Conservation (phyloP, 2,329 filamentous ascomycete species). For the Ophiostoma populinum region DNA sequence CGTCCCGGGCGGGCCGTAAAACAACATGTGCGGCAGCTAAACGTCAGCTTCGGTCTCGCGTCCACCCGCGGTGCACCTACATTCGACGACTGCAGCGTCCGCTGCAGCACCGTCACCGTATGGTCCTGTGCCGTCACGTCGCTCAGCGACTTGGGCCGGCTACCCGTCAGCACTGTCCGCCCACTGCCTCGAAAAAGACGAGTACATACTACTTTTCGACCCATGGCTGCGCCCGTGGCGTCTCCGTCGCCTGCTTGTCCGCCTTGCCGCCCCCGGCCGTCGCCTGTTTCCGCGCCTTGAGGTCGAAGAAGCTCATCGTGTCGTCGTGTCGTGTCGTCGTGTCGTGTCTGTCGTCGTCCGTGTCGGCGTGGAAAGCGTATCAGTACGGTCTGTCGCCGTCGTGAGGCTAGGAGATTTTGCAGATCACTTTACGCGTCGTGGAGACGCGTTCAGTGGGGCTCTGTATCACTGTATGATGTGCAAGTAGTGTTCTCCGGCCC, state of each 20-base stretch:
- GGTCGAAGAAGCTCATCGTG: conserved; percentile 66
- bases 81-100: conserved; percentile 88
- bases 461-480: too few species aligned
- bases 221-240: conserved; percentile 68
- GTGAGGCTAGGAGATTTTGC: conserved; percentile 1
- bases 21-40: conserved; percentile 93
- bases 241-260: conserved; percentile 44
- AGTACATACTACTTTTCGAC: conserved; percentile 85
- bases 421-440: conserved; percentile 11
- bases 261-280: conserved; percentile 47
- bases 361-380: too few species aligned
- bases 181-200: background rate
- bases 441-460: conserved; percentile 5
- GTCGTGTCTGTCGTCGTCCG: background rate
- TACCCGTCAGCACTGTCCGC: conserved; percentile 26
- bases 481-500: too few species aligned
- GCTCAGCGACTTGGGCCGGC: conserved; percentile 79
- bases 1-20: conserved; percentile 93
- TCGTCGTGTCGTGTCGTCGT: background rate
- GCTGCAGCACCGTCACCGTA: conserved; percentile 79
- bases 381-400: too few species aligned
- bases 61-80: too few species aligned
- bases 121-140: conserved; percentile 98
- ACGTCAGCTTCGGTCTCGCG: too few species aligned
- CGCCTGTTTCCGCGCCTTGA: conserved; percentile 75